Conservation (phyloP, 331 rosid genomes). For the Cydonia oblonga region DNA sequence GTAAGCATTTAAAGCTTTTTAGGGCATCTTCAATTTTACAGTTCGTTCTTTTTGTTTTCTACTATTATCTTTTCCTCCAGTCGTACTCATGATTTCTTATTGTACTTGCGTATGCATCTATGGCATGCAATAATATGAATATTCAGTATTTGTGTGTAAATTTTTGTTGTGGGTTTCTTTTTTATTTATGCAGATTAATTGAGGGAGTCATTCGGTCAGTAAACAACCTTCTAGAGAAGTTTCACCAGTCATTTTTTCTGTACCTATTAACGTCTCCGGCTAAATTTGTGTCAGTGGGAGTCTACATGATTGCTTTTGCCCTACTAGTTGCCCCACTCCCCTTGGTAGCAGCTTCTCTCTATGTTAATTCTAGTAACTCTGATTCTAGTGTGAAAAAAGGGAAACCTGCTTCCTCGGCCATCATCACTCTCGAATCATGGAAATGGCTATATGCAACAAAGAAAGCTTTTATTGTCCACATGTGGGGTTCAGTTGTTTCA, state of each 20-base stretch:
- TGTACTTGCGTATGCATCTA: too few species aligned
- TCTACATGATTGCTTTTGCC: slow-evolving; percentile 89
- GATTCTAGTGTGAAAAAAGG: slow-evolving; percentile 15
- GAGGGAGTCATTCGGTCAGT: slow-evolving; percentile 89
- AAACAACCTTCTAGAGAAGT: slow-evolving; percentile 93
- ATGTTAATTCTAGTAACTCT: slow-evolving; percentile 25
- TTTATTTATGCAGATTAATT: slow-evolving; percentile 50
- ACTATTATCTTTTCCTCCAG: too few species aligned
- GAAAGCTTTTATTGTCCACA: slow-evolving; percentile 56
- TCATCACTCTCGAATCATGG: slow-evolving; percentile 43
- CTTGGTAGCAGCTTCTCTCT: slow-evolving; percentile 73
- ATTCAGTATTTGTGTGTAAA: neutral
- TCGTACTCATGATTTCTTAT: too few species aligned
- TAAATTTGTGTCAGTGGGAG: slow-evolving; percentile 86
- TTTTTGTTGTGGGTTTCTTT: slow-evolving; percentile 3
- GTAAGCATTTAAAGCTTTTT: neutral
- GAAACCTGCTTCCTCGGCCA: slow-evolving; percentile 24
- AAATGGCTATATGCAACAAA: slow-evolving; percentile 72
- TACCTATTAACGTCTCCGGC: slow-evolving; percentile 76
- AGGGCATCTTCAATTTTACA: too few species aligned
- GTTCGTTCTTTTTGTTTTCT: neutral
- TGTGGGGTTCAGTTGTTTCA: slow-evolving; percentile 71
- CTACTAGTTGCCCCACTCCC: slow-evolving; percentile 85
- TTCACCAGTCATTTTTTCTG: slow-evolving; percentile 85
- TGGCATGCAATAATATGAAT: too few species aligned